phyloP scores from a whole-genome alignment of 345 rosid species.

The Eucalyptus sp. region DNA sequence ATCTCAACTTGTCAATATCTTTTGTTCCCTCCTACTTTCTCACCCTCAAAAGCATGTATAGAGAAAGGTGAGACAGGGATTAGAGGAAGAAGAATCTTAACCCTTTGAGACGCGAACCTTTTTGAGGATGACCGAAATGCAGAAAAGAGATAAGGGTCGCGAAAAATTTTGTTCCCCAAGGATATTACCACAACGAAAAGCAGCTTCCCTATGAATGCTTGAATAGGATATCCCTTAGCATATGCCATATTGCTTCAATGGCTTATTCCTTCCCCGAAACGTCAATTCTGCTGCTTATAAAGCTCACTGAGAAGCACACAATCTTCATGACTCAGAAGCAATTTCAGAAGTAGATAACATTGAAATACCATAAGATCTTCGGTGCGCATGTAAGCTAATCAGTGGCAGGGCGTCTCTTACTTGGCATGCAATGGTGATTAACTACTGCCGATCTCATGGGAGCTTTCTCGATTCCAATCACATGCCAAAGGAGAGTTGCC shows the following conservation, averaged over 20 bases:
- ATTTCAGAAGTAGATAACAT: neutral
- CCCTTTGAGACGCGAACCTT: neutral
- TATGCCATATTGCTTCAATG: neutral
- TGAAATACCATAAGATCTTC: neutral
- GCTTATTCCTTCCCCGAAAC: neutral
- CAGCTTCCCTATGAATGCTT: neutral
- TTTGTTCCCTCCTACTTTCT: neutral
- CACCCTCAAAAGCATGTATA: neutral
- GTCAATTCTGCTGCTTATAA: neutral
- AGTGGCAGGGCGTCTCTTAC: slow-evolving; percentile 21
- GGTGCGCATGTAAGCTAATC: slow-evolving; percentile 8
- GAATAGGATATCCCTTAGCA: neutral
- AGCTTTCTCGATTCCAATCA: neutral
- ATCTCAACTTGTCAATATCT: neutral
- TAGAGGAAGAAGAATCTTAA: neutral
- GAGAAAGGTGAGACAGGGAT: neutral
- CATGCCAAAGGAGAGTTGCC: slow-evolving; percentile 54
- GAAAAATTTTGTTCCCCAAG: neutral
- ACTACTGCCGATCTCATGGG: neutral
- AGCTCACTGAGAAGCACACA: neutral
- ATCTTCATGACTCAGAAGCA: neutral
- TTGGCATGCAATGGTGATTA: slow-evolving; percentile 15
- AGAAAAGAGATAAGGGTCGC: neutral
- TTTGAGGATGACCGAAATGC: neutral
- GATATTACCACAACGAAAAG: neutral